Percentiles rank a stretch among this genome's conserved stretches.
Evolutionary conservation across 768 basidiomycete genomes (phyloP).

Genomic region (Panus rudis): DNA sequence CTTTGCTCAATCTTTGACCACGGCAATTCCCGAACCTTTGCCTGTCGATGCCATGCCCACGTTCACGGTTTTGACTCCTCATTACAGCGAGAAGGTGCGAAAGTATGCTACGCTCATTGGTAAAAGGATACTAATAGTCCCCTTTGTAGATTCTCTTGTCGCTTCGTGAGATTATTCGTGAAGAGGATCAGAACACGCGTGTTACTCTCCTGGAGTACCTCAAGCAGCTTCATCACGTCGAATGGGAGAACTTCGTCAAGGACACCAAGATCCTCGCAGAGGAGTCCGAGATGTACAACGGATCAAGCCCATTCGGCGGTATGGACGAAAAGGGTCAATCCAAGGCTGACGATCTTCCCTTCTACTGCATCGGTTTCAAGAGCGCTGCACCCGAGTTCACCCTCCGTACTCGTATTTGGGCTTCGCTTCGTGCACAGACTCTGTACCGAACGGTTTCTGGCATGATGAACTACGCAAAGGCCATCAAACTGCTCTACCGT

Average conservation of each 20-base stretch:
- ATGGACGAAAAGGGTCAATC: conserved; percentile 78
- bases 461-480: conserved; percentile 99
- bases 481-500: conserved; percentile 98
- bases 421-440: conserved; percentile 96
- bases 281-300: conserved; percentile 84
- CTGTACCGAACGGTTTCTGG: conserved; percentile 98
- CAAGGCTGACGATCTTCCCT: conserved; percentile 89
- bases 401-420: conserved; percentile 98
- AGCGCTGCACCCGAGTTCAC: conserved; percentile 98
- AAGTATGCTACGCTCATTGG: too few species aligned
- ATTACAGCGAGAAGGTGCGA: conserved; percentile 93
- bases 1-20: conserved; percentile 97
- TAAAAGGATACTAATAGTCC: not conserved
- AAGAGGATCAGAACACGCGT: conserved; percentile 94
- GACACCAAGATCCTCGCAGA: conserved; percentile 99
- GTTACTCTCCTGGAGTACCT: conserved; percentile 97
- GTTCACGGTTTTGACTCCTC: conserved; percentile 96
- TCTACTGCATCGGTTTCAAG: conserved; percentile 99
- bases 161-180: conserved; percentile 95
- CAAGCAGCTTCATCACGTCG: conserved; percentile 95
- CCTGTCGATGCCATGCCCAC: conserved; percentile 99
- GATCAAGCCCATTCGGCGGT: conserved; percentile 61
- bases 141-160: conserved; percentile 76
- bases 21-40: conserved; percentile 85
- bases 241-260: conserved; percentile 99